These are phyloP conservation scores for Escovopsis sp. DNA, from an alignment of 2,329 filamentous ascomycete genomes.

Conservation along the genomic window DNA sequence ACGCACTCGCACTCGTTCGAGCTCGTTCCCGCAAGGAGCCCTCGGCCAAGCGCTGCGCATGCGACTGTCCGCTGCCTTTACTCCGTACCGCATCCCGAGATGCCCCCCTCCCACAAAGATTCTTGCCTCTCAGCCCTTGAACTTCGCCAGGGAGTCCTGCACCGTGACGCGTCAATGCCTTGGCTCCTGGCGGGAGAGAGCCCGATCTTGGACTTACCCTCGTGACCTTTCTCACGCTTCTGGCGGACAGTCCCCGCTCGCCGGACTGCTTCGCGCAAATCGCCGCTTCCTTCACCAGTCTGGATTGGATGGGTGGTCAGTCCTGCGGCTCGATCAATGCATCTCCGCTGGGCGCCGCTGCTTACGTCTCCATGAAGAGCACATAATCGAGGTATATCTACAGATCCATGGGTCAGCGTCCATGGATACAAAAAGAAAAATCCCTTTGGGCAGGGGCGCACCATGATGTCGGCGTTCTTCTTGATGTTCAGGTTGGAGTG, in stretches of 20 bases:
- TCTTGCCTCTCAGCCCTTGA: conserved; percentile 57
- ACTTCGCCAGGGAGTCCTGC: conserved; percentile 51
- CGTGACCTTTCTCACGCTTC: conserved; percentile 63
- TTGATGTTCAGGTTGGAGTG: conserved; percentile 67
- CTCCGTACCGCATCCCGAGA: too few relatives aligned
- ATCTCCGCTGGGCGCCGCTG: background rate
- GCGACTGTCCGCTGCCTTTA: too few relatives aligned
- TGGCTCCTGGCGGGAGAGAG: background rate
- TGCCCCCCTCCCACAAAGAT: too few relatives aligned
- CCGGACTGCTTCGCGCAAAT: conserved; percentile 62
- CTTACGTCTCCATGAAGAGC: conserved; percentile 58
- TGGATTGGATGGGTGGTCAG: conserved; percentile 17
- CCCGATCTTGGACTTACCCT: conserved; percentile 35
- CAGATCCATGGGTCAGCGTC: background rate
- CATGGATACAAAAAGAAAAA: too few relatives aligned
- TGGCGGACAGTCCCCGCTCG: conserved; percentile 59
- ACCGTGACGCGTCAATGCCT: background rate
- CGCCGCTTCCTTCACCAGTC: conserved; percentile 64
- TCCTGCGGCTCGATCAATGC: too few relatives aligned
- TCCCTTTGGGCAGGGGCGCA: conserved; percentile 22
- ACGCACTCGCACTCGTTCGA: too few relatives aligned
- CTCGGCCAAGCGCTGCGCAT: too few relatives aligned
- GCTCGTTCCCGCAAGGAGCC: too few relatives aligned
- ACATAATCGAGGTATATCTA: conserved; percentile 78
- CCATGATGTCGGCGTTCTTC: conserved; percentile 76